A percentile compares a stretch with the other conserved stretches of the same genome.
phyloP scores from a whole-genome alignment of 164 flowering plant genomes.

The Aristolochia californica region DNA sequence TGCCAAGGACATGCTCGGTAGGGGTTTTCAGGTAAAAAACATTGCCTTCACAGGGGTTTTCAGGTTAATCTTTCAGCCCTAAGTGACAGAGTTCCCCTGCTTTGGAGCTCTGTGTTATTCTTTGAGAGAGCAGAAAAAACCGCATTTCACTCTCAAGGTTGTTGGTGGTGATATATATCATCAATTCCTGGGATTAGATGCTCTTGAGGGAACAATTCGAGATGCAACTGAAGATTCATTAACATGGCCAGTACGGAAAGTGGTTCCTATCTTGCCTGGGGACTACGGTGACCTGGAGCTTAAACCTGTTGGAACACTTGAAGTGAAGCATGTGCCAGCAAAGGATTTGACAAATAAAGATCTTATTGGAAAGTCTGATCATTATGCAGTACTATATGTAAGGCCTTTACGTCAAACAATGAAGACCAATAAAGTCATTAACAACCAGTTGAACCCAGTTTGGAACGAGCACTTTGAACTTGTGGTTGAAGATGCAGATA shows the following conservation, averaged over 20 bases:
- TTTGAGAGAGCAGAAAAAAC: constrained; percentile 83
- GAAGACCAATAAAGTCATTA: constrained; percentile 82
- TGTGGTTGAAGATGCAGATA: constrained; percentile 75
- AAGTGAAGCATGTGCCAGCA: constrained; percentile 98
- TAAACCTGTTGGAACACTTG: constrained; percentile 85
- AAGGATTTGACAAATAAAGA: constrained; percentile 87
- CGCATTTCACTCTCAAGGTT: constrained; percentile 88
- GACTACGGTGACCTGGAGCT: constrained; percentile 94
- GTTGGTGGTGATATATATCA: constrained; percentile 87
- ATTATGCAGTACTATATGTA: constrained; percentile 70
- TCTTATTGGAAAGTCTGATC: constrained; percentile 93
- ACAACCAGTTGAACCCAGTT: constrained; percentile 83
- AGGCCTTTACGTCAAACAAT: constrained; percentile 80
- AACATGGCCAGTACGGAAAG: constrained; percentile 91
- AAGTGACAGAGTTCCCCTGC: constrained; percentile 86
- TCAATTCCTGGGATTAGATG: constrained; percentile 81
- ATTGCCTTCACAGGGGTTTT: constrained; percentile 95
- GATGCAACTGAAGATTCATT: constrained; percentile 93
- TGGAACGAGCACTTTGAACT: constrained; percentile 99
- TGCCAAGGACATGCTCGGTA: too few relatives aligned
- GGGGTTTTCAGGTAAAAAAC: constrained; percentile 96
- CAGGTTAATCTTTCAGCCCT: constrained; percentile 85
- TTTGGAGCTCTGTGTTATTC: constrained; percentile 93
- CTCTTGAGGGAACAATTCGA: constrained; percentile 81
- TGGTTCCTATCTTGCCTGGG: constrained; percentile 90